These are phyloP conservation scores for Immersiporthe knoxdaviesiana DNA, from an alignment of 2,329 filamentous ascomycete genomes.

Conservation along the genomic window DNA sequence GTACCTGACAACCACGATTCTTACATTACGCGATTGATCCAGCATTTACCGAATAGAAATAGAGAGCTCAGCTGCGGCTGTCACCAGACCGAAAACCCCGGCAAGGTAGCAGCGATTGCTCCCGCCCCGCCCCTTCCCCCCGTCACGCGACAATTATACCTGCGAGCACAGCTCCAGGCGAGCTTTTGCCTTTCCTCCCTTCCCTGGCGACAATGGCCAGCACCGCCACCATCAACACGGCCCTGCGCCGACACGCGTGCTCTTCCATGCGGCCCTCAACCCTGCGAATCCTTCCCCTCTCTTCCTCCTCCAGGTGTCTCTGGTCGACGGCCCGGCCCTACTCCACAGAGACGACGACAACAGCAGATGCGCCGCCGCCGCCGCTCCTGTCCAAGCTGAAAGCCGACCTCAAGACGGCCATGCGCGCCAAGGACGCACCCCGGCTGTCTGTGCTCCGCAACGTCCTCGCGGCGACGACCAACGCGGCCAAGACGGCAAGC, in stretches of 20 bases:
- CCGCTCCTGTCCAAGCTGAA: slow-evolving; percentile 59
- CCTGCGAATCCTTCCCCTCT: slow-evolving; percentile 13
- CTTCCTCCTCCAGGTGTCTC: slow-evolving; percentile 26
- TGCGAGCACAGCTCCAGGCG: not conserved
- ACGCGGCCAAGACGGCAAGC: slow-evolving; percentile 69
- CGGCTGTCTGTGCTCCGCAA: slow-evolving; percentile 70
- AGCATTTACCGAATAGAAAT: not conserved
- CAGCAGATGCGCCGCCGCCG: slow-evolving; percentile 43
- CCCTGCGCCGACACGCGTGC: slow-evolving; percentile 22
- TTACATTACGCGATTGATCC: not conserved
- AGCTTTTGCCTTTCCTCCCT: too few species aligned
- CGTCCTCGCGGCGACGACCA: slow-evolving; percentile 71
- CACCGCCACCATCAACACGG: slow-evolving; percentile 8
- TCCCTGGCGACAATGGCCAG: slow-evolving; percentile 20
- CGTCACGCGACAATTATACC: not conserved
- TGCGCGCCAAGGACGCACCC: slow-evolving; percentile 66
- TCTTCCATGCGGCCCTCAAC: slow-evolving; percentile 17
- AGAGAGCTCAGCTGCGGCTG: not conserved
- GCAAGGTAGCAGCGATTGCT: not conserved
- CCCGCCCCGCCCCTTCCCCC: too few species aligned
- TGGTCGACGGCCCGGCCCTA: slow-evolving; percentile 34
- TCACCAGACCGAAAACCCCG: not conserved
- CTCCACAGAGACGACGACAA: slow-evolving; percentile 43
- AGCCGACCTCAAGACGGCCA: slow-evolving; percentile 66
- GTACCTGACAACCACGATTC: not conserved